Percentiles rank a stretch among this genome's conserved stretches.
Conservation (phyloP, 768 basidiomycete genomes). For the Trametes gibbosa region DNA sequence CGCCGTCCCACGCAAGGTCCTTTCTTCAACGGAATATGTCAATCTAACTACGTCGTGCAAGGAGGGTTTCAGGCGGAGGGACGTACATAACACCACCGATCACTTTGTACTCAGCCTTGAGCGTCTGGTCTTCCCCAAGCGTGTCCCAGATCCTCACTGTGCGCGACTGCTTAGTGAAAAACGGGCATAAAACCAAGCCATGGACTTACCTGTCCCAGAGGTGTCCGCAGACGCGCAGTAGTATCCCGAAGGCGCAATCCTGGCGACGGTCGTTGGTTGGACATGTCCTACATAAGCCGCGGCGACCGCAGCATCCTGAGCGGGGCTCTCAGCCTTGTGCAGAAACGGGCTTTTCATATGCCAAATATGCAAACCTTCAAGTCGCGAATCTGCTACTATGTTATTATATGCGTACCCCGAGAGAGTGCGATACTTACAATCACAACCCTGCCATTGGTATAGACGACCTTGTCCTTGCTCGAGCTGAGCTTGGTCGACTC, state of each 20-base stretch:
- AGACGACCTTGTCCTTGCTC: conserved; percentile 78
- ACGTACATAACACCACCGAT: conserved; percentile 72
- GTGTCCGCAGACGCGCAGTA: conserved; percentile 93
- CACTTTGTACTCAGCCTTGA: conserved; percentile 81
- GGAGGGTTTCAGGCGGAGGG: neutral
- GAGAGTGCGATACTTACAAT: conserved; percentile 58
- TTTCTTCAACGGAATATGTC: conserved; percentile 49
- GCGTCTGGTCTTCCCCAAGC: conserved; percentile 74
- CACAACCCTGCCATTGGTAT: conserved; percentile 80
- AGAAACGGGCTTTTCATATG: neutral
- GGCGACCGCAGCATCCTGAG: conserved; percentile 63
- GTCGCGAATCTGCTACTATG: conserved; percentile 65
- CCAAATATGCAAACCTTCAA: conserved; percentile 55
- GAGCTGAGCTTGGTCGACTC: conserved; percentile 69
- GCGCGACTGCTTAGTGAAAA: neutral
- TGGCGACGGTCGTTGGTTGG: conserved; percentile 83
- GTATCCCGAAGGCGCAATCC: conserved; percentile 90
- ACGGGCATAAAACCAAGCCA: neutral
- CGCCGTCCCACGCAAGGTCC: conserved; percentile 95
- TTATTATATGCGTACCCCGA: neutral
- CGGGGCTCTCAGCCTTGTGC: conserved; percentile 4
- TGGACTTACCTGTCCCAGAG: conserved; percentile 68
- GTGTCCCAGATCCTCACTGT: conserved; percentile 92
- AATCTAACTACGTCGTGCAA: neutral
- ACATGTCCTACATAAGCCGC: conserved; percentile 76